phyloP scores from a whole-genome alignment of 2,329 filamentous ascomycete genomes.

The Neonectria ditissima region DNA sequence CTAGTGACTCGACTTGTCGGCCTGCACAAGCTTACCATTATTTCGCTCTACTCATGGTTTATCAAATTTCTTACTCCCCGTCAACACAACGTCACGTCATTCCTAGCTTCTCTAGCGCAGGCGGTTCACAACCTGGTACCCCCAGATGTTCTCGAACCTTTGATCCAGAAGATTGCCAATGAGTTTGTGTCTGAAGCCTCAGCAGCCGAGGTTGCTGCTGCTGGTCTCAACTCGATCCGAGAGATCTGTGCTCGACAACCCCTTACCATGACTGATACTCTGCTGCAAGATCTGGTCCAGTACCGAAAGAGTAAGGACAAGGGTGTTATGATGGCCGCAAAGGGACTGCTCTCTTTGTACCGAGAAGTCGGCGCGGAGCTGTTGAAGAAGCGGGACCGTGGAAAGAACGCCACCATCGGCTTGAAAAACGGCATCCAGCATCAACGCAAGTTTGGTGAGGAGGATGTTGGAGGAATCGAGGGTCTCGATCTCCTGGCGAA shows the following conservation, averaged over 20 bases:
- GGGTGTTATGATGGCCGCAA: slow-evolving; percentile 98
- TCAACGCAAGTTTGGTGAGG: slow-evolving; percentile 85
- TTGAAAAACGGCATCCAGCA: slow-evolving; percentile 80
- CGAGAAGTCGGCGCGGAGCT: slow-evolving; percentile 91
- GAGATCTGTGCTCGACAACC: slow-evolving; percentile 95
- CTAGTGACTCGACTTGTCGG: slow-evolving; percentile 92
- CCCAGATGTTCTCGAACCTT: slow-evolving; percentile 89
- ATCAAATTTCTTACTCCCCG: slow-evolving; percentile 90
- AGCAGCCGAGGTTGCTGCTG: slow-evolving; percentile 89
- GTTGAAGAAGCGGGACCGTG: slow-evolving; percentile 88
- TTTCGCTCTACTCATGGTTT: slow-evolving; percentile 96
- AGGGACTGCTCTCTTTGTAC: slow-evolving; percentile 90
- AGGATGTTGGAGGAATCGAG: slow-evolving; percentile 84
- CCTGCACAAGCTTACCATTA: slow-evolving; percentile 89
- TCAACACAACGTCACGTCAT: slow-evolving; percentile 91
- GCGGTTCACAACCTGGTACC: slow-evolving; percentile 92
- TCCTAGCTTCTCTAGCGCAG: slow-evolving; percentile 92
- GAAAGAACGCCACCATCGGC: slow-evolving; percentile 89
- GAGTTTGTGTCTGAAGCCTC: slow-evolving; percentile 97
- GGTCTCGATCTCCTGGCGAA: slow-evolving; percentile 90
- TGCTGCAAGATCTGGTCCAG: slow-evolving; percentile 95
- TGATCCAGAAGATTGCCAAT: slow-evolving; percentile 95
- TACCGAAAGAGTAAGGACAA: slow-evolving; percentile 99
- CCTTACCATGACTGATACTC: slow-evolving; percentile 93
- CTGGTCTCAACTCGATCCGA: slow-evolving; percentile 92